Conservation (phyloP, 805 yeast genomes). For the Candida nemodendra region DNA sequence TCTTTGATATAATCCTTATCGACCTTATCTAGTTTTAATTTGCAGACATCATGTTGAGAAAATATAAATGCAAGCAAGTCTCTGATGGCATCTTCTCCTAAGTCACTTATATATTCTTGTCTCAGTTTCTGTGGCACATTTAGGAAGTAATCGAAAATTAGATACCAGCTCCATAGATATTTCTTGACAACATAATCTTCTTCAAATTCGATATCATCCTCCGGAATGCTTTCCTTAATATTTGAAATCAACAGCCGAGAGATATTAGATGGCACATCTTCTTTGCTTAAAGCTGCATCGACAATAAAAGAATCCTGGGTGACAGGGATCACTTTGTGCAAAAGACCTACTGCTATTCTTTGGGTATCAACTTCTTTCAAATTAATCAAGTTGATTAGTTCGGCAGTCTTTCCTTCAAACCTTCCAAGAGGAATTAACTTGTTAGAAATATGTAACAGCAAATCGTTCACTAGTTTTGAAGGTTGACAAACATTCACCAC, state of each 20-base stretch:
- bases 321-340: conserved; percentile 40
- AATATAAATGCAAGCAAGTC: conserved; percentile 54
- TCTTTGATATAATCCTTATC: conserved; percentile 30
- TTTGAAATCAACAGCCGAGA: conserved; percentile 41
- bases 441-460: conserved; percentile 24
- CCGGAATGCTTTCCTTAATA: conserved; percentile 28
- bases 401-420: conserved; percentile 34
- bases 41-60: conserved; percentile 46
- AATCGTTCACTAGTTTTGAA: conserved; percentile 34
- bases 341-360: conserved; percentile 41
- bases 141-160: conserved; percentile 59
- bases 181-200: conserved; percentile 36
- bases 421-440: conserved; percentile 29
- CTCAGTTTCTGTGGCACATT: conserved; percentile 66
- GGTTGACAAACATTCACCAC: conserved; percentile 30
- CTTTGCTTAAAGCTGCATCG: conserved; percentile 55
- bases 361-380: conserved; percentile 37
- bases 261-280: conserved; percentile 37
- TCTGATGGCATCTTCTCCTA: conserved; percentile 50
- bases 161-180: conserved; percentile 68
- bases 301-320: conserved; percentile 60
- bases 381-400: conserved; percentile 35
- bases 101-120: conserved; percentile 55
- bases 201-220: conserved; percentile 40
- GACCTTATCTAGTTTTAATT: conserved; percentile 18